A percentile compares a stretch with the other conserved stretches of the same genome.
These are phyloP conservation scores for Xylaria curta DNA, from an alignment of 495 filamentous ascomycete species.

Conservation along the genomic window DNA sequence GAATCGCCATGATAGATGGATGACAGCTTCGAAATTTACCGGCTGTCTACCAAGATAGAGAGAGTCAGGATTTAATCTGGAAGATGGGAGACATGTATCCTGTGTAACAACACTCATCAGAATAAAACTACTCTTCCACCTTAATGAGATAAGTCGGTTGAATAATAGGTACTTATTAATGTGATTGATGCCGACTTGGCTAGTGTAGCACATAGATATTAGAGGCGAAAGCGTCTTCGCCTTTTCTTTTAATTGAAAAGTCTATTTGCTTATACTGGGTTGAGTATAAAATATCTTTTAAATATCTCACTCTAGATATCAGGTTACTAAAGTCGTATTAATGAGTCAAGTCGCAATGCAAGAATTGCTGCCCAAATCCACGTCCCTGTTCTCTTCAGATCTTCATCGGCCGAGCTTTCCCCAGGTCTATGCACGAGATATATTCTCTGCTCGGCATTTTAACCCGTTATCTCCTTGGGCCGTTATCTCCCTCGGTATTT, in stretches of 20 bases:
- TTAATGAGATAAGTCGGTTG: background rate
- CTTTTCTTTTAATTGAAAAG: background rate
- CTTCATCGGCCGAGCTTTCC: background rate
- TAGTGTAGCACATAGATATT: background rate
- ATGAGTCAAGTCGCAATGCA: background rate
- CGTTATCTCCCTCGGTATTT: background rate
- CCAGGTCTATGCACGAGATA: background rate
- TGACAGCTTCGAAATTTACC: background rate
- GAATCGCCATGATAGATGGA: constrained; percentile 11
- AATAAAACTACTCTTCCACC: background rate
- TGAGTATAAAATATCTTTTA: background rate
- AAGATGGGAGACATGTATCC: background rate
- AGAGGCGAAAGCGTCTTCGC: background rate
- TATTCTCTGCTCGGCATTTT: background rate
- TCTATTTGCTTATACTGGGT: background rate
- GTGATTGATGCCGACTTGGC: background rate
- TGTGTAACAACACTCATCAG: background rate
- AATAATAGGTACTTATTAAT: background rate
- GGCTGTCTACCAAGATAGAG: background rate
- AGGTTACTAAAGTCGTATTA: background rate
- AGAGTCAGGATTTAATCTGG: background rate
- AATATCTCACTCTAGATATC: background rate
- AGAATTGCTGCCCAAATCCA: background rate
- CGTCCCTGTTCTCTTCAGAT: background rate
- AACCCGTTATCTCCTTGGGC: background rate